These are phyloP conservation scores for Cystobasidium sp. DNA, from an alignment of 1,284 basidiomycete genomes.

Conservation along the genomic window DNA sequence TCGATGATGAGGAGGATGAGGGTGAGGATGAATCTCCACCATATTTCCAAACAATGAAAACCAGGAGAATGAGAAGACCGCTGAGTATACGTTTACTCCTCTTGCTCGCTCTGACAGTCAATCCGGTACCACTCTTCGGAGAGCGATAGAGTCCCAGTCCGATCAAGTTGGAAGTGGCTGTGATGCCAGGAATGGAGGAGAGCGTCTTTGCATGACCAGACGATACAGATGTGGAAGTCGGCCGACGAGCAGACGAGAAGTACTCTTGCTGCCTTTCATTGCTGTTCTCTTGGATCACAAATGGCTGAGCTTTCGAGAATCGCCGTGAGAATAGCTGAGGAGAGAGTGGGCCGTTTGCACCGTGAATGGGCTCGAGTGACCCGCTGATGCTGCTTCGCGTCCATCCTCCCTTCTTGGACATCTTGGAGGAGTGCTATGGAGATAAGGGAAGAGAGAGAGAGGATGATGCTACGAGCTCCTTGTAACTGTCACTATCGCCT, in stretches of 20 bases:
- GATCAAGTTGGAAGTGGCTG: constrained; percentile 23
- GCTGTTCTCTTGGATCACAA: constrained; percentile 19
- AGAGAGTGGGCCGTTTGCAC: neutral
- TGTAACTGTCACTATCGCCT: neutral
- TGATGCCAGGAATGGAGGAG: constrained; percentile 20
- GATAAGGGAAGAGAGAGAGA: neutral
- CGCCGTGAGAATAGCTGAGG: constrained; percentile 38
- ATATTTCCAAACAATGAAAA: constrained; percentile 6
- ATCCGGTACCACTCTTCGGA: constrained; percentile 6
- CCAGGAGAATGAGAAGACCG: constrained; percentile 8
- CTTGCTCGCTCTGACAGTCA: constrained; percentile 3
- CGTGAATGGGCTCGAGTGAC: constrained; percentile 22
- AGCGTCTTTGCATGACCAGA: constrained; percentile 7
- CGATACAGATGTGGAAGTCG: neutral
- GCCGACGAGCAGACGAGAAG: neutral
- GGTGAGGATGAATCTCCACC: neutral
- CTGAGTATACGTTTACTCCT: neutral
- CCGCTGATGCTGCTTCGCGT: constrained; percentile 28
- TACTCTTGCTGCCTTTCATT: neutral
- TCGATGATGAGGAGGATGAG: neutral
- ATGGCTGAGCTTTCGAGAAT: constrained; percentile 30
- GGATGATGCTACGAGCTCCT: neutral
- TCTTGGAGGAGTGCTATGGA: neutral
- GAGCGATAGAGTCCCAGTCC: constrained; percentile 14
- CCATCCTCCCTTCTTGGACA: constrained; percentile 27